phyloP scores from a whole-genome alignment of 2,329 filamentous ascomycete genomes.

The Bretziella fagacearum region DNA sequence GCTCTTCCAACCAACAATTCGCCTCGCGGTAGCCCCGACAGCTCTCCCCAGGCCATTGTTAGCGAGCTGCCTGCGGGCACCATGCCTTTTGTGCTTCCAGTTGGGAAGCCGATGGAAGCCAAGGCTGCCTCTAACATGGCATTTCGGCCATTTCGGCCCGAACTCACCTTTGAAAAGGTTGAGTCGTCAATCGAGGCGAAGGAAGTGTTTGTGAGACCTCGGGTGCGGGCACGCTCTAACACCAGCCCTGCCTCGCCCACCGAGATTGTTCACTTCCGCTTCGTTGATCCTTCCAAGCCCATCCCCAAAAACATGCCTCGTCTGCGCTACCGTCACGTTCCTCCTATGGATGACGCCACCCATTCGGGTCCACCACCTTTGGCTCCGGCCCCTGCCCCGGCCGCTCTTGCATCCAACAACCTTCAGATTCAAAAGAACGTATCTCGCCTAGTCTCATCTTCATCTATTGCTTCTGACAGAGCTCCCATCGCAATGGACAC shows the following conservation, averaged over 20 bases:
- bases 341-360: neutral
- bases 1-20: neutral
- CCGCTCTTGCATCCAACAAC: neutral
- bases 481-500: conserved; percentile 7
- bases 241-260: conserved; percentile 32
- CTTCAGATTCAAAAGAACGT: neutral
- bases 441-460: conserved; percentile 3
- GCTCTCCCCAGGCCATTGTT: neutral
- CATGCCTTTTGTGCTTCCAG: neutral
- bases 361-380: neutral
- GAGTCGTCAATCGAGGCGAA: conserved; percentile 4
- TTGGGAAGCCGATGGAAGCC: neutral
- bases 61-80: neutral
- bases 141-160: neutral
- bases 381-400: neutral
- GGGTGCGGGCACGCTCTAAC: conserved; percentile 30
- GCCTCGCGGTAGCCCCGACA: neutral
- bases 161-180: neutral
- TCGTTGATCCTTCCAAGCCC: conserved; percentile 11
- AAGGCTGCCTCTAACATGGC: neutral
- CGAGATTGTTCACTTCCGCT: conserved; percentile 5
- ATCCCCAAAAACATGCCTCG: conserved; percentile 12
- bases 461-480: conserved; percentile 3
- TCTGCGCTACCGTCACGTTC: conserved; percentile 10
- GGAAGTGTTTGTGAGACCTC: conserved; percentile 3